These are phyloP conservation scores for Stemphylium beticola DNA, from an alignment of 2,329 filamentous ascomycete species.

Conservation along the genomic window DNA sequence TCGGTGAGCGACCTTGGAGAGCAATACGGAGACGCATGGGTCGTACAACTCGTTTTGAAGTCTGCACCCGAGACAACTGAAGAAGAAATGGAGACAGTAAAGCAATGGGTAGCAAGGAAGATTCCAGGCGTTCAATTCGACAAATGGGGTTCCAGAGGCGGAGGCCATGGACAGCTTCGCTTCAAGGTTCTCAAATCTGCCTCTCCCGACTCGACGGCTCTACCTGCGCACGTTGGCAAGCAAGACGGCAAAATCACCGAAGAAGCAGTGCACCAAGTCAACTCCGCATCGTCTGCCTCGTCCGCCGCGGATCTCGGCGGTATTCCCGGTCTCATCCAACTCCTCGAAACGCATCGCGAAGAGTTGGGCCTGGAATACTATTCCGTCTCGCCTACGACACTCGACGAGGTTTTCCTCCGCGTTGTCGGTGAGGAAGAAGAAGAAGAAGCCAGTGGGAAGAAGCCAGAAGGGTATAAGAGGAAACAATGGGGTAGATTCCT, in stretches of 20 bases:
- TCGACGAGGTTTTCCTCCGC: slow-evolving; percentile 88
- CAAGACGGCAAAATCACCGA: slow-evolving; percentile 18
- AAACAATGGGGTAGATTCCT: not conserved
- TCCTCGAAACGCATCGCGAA: slow-evolving; percentile 74
- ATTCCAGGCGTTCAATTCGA: slow-evolving; percentile 69
- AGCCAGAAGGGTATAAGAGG: slow-evolving; percentile 3
- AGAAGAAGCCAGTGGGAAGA: slow-evolving; percentile 55
- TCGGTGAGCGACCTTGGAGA: slow-evolving; percentile 73
- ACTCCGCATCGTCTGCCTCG: slow-evolving; percentile 13
- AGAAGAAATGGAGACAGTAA: slow-evolving; percentile 70
- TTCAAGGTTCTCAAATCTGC: slow-evolving; percentile 72
- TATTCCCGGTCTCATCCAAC: slow-evolving; percentile 72
- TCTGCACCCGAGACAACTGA: slow-evolving; percentile 75
- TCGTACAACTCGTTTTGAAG: slow-evolving; percentile 80
- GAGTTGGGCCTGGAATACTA: slow-evolving; percentile 80
- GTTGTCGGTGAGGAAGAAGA: slow-evolving; percentile 79
- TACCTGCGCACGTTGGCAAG: slow-evolving; percentile 5
- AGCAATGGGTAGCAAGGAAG: slow-evolving; percentile 66
- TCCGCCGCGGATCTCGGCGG: slow-evolving; percentile 45
- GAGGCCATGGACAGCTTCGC: slow-evolving; percentile 83
- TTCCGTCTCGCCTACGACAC: slow-evolving; percentile 81
- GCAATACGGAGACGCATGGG: slow-evolving; percentile 77
- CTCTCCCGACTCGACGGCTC: slow-evolving; percentile 36
- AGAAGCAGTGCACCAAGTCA: slow-evolving; percentile 31
- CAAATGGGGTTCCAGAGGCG: slow-evolving; percentile 66